Evolutionary conservation across 495 filamentous ascomycete species (phyloP), one percentile per base, ranked within the genome.

Genomic region (Podospora appendiculata): DNA sequence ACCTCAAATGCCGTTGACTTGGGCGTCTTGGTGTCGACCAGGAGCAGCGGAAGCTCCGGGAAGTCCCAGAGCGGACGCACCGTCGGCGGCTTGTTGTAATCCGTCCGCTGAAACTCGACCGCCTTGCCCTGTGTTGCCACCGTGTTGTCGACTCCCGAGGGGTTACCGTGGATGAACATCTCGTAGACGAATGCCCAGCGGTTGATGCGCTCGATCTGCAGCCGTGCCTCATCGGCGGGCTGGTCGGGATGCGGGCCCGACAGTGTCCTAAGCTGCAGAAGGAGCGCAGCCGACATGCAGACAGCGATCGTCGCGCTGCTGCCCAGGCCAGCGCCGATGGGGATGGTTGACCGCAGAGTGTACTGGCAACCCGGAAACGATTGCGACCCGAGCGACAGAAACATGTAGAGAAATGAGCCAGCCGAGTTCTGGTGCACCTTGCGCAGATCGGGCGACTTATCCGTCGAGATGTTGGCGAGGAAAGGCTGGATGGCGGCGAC

Each of bases 131-230:
- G 83, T 10, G 89, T 86, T 41, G 92, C 74, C 46, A 98, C 92
- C n/a, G 93, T 97, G 67, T 98, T 98, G 72, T 98, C 93, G 47
- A 98, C 88, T 0, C 93, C 93, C 8, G 88, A 94, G 5, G 93
- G 92, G 63, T 95, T 95, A 25, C 91, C 91, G 68, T 98, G 93
- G 41, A 96, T 96, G 61, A 89, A 91, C 79, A 96, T 84, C 70
- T 98, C 93, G 25, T 88, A 89, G 1, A 97, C 93, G 64, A 94
- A 96, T 0, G 93, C 92, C 93, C 93, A 98, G 48, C 86, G 82
- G 64, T 98, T 98, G 61, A 98, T 94, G 50, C 91, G 83, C 70
- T 97, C 89, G 17, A 96, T 75, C 62, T 97, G 91, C 38, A 86
- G 64, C 36, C 85, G 83, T 38, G 86, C 86, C 73, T 96, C 93